Evolutionary conservation across 192 early-diverging fungal genomes (phyloP).

Genomic region (Phlyctochytrium bullatum): DNA sequence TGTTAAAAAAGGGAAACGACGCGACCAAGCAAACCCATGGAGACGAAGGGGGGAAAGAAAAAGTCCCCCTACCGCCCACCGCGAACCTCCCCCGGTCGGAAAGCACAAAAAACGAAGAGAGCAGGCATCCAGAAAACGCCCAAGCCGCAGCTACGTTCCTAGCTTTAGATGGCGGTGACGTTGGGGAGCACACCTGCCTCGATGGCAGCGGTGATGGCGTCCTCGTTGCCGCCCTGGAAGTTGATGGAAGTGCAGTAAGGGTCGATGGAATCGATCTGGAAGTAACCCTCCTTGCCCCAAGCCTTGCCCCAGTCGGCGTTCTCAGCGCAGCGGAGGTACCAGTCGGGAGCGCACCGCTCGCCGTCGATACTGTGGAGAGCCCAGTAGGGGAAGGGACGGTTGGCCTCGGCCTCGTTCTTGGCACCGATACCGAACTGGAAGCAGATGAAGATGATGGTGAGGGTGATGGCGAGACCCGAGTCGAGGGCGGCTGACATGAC

Average conservation of each 20-base stretch:
- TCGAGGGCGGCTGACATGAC: conserved; percentile 61
- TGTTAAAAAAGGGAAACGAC: too few species aligned
- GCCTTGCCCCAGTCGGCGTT: background rate
- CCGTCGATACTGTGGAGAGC: conserved; percentile 1
- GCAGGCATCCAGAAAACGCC: too few species aligned
- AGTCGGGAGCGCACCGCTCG: conserved; percentile 8
- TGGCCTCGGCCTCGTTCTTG: too few species aligned
- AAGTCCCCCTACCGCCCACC: too few species aligned
- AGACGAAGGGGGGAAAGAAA: too few species aligned
- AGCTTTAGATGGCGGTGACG: too few species aligned
- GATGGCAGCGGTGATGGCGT: too few species aligned
- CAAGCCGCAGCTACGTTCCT: too few species aligned
- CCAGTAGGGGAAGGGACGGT: conserved; percentile 18
- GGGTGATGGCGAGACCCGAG: conserved; percentile 46
- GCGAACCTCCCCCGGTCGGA: too few species aligned
- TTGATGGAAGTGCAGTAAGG: background rate
- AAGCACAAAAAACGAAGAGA: too few species aligned
- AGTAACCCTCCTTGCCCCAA: background rate
- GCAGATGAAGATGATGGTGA: conserved; percentile 23
- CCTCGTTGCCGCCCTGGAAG: background rate
- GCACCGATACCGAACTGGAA: background rate
- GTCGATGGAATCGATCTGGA: background rate
- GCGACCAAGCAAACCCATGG: too few species aligned
- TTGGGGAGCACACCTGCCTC: too few species aligned
- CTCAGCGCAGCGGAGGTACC: background rate